phyloP scores from a whole-genome alignment of 1,139 yeast species.

The Arxiozyma heterogenica region DNA sequence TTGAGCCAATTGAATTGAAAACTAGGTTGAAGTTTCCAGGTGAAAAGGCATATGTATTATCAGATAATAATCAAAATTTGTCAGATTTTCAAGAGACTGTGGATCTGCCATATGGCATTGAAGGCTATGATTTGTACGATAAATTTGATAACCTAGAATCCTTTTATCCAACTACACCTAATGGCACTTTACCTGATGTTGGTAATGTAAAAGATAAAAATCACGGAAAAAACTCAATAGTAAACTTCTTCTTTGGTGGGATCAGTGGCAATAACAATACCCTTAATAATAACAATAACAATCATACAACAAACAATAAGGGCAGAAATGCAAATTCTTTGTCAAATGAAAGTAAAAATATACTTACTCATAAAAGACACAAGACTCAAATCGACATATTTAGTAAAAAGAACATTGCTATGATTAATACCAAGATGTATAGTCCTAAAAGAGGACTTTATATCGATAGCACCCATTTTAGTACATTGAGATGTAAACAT shows the following conservation, averaged over 20 bases:
- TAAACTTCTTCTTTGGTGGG: constrained; percentile 3
- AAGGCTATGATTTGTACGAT: constrained; percentile 9
- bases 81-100: constrained; percentile 8
- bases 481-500: constrained; percentile 62
- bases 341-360: not conserved
- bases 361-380: not conserved
- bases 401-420: constrained; percentile 1
- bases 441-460: constrained; percentile 35
- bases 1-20: constrained; percentile 27
- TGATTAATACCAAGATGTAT: constrained; percentile 12
- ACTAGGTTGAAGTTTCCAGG: constrained; percentile 22
- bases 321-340: not conserved
- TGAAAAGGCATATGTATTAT: constrained; percentile 1
- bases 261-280: not conserved
- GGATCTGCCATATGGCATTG: constrained; percentile 25
- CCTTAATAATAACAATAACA: not conserved
- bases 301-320: not conserved
- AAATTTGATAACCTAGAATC: not conserved
- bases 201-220: not conserved
- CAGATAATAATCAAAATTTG: not conserved
- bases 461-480: constrained; percentile 58
- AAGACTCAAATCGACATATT: not conserved
- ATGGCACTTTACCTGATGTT: not conserved
- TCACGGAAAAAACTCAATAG: constrained; percentile 1
- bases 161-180: not conserved